Base-by-base conservation (phyloP, 75 land plant species). In the Pinus tabuliformis region DNA sequence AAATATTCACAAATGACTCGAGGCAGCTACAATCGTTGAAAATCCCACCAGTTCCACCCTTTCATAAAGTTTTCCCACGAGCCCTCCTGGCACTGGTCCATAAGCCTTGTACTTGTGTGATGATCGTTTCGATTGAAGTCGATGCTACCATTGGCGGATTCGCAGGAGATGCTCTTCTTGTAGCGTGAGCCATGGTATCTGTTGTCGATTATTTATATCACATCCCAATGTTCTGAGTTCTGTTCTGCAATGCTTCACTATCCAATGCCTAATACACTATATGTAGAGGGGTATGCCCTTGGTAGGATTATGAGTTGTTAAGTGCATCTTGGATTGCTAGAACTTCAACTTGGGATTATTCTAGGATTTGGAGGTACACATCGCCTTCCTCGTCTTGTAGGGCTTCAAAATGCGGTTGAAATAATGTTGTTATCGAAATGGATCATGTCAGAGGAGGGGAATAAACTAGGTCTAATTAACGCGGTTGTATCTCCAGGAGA, bases 191-290 rank as follows among this genome's bases (percentile, higher is more conserved):
- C 21, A 75, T 96, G 74, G 75, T 97, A 66, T 86, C 97, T 36
- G 86, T 96, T 72, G 97, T 93, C n/a, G 97, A 96, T 61, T 89
- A 92, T 81, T 86, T 96, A n/a, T 96, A 57, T 85, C 97, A 28
- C 99, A 96, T 76, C 97, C 97, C 37, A 96, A 96, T 79, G 99
- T 96, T 58, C 83, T 96, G 58, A 96, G 93, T 90, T 97, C n/a
- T n/a, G n/a, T n/a, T n/a, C 95, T 21, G 97, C 99, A 37, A 94
- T 94, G 95, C 87, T 96, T 14, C 93, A 93, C 75, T 96, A 97
- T 97, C 99, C 97, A 21, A 91, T 93, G 89, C 85, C 81, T 6
- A 94, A 93, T 74, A 78, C 83, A 3, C 75, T 91, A n/a, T 96
- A 96, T 78, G 99, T 93, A 68, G 97, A 91, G 76, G 99, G 99